These are phyloP conservation scores for Boehmeria nivea DNA, from an alignment of 306 rosid species.

Conservation along the genomic window DNA sequence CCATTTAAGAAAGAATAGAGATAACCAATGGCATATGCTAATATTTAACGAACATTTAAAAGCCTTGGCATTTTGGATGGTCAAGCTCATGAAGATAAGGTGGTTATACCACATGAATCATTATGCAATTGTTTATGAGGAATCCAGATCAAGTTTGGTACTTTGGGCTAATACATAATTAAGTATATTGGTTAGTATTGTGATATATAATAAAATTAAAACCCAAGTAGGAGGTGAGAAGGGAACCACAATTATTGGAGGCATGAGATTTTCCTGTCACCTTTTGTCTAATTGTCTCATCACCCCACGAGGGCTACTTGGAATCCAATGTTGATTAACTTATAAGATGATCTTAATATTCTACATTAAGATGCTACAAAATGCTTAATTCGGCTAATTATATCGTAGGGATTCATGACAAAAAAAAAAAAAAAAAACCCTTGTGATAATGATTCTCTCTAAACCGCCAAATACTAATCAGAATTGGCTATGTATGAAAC, in stretches of 20 bases:
- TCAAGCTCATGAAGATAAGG: constrained; percentile 10
- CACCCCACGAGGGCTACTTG: constrained; percentile 26
- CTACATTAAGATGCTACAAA: background rate
- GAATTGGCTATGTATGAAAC: too few species aligned
- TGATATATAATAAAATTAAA: background rate
- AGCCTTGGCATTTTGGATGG: background rate
- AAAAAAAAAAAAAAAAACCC: too few species aligned
- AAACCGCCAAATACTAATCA: too few species aligned
- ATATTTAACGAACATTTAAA: background rate
- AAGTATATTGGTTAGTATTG: background rate
- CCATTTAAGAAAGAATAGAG: background rate
- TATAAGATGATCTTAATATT: background rate
- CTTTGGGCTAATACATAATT: background rate
- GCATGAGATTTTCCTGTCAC: constrained; percentile 25
- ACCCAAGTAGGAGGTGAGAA: background rate
- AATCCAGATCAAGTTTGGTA: constrained; percentile 20
- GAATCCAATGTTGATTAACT: constrained; percentile 38
- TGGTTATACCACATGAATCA: constrained; percentile 4
- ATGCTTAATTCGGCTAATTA: too few species aligned
- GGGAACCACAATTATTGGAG: constrained; percentile 33
- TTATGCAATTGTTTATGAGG: constrained; percentile 6
- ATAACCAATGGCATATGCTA: background rate
- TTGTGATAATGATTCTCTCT: too few species aligned
- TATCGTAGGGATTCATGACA: too few species aligned
- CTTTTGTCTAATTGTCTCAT: constrained; percentile 25